Percentiles rank a stretch among this genome's conserved stretches.
Conservation (phyloP, 805 yeast genomes). For the Candida germanica region DNA sequence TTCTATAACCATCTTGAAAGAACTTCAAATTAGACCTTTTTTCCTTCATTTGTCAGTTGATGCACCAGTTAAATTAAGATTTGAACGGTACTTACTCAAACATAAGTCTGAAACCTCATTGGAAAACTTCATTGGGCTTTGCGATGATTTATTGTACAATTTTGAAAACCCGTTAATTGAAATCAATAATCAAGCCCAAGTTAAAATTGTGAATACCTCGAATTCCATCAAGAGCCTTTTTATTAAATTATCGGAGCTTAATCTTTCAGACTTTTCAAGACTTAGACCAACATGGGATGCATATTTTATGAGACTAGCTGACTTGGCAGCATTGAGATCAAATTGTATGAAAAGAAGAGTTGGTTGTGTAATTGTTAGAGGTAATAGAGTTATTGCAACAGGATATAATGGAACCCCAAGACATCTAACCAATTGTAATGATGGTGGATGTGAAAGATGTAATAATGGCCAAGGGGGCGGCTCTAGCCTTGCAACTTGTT, state of each 20-base stretch:
- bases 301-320: slow-evolving; percentile 91
- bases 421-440: slow-evolving; percentile 81
- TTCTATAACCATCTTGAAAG: slow-evolving; percentile 40
- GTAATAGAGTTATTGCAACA: slow-evolving; percentile 84
- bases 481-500: slow-evolving; percentile 70
- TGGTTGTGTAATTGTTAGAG: slow-evolving; percentile 91
- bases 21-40: slow-evolving; percentile 69
- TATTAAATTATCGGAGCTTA: slow-evolving; percentile 38
- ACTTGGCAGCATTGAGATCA: slow-evolving; percentile 85
- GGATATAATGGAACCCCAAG: slow-evolving; percentile 98
- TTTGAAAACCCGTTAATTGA: slow-evolving; percentile 51
- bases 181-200: slow-evolving; percentile 54
- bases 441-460: slow-evolving; percentile 93
- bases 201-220: slow-evolving; percentile 40
- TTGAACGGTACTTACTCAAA: slow-evolving; percentile 24
- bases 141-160: slow-evolving; percentile 37
- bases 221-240: slow-evolving; percentile 32
- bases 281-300: slow-evolving; percentile 95
- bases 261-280: slow-evolving; percentile 39
- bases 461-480: slow-evolving; percentile 67
- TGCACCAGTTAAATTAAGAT: slow-evolving; percentile 59
- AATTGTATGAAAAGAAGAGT: slow-evolving; percentile 98
- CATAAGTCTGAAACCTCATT: slow-evolving; percentile 11
- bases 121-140: slow-evolving; percentile 34
- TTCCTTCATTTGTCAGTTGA: slow-evolving; percentile 77